Evolutionary conservation across 1,139 yeast genomes (phyloP).

Genomic region (Hyphopichia burtonii): DNA sequence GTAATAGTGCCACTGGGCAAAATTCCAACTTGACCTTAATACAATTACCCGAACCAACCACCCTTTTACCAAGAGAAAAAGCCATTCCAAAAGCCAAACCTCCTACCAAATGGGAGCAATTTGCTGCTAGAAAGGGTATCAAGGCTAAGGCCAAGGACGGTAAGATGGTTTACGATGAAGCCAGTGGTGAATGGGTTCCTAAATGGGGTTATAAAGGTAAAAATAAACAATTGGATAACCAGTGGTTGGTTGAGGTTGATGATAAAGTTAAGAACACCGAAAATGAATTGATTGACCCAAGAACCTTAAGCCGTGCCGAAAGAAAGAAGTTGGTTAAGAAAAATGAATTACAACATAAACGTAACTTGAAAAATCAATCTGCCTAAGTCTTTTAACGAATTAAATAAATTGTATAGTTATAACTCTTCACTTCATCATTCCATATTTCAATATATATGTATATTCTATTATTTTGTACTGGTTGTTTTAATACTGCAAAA

Average conservation of each 20-base stretch:
- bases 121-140: conserved; percentile 95
- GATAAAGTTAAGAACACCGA: conserved; percentile 65
- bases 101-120: conserved; percentile 93
- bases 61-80: conserved; percentile 90
- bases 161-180: conserved; percentile 88
- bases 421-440: neutral
- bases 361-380: conserved; percentile 56
- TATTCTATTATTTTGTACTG: no score
- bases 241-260: conserved; percentile 95
- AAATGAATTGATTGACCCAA: conserved; percentile 82
- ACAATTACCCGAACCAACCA: conserved; percentile 79
- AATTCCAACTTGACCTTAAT: conserved; percentile 79
- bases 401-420: neutral
- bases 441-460: neutral
- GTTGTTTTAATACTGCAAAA: no score
- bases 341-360: conserved; percentile 83
- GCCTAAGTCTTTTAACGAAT: no score
- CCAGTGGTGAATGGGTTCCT: conserved; percentile 90
- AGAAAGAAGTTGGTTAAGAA: conserved; percentile 84
- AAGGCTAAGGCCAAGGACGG: conserved; percentile 88
- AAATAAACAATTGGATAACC: conserved; percentile 82
- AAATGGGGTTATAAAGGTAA: conserved; percentile 98
- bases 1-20: conserved; percentile 60
- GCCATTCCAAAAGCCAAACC: conserved; percentile 91
- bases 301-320: conserved; percentile 75